Evolutionary conservation across 2,329 filamentous ascomycete genomes (phyloP).

Genomic region (Fusarium paranaense): DNA sequence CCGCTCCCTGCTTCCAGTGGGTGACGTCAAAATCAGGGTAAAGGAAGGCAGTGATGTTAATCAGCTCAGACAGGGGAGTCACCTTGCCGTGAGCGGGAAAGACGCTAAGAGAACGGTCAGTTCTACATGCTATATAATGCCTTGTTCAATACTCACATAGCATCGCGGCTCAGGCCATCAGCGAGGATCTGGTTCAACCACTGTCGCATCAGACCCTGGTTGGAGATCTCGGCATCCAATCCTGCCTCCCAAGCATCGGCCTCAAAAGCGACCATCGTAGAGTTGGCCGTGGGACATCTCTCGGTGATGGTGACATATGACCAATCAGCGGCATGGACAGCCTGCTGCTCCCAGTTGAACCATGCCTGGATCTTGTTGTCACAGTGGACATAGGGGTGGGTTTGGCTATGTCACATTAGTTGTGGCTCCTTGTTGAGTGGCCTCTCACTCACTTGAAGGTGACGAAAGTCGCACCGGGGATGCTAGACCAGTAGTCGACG

Average conservation of each 20-base stretch:
- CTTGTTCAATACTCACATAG: background rate
- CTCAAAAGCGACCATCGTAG: slow-evolving; percentile 4
- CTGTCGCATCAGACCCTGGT: slow-evolving; percentile 14
- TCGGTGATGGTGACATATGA: slow-evolving; percentile 3
- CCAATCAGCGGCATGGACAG: slow-evolving; percentile 9
- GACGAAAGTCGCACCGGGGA: background rate
- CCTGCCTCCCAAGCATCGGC: slow-evolving; percentile 16
- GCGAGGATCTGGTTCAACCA: slow-evolving; percentile 6
- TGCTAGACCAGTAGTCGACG: slow-evolving; percentile 13
- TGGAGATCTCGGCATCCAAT: background rate
- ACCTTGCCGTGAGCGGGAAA: slow-evolving; percentile 9
- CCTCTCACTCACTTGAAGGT: slow-evolving; percentile 7
- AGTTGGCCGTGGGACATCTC: slow-evolving; percentile 4
- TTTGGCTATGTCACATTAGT: background rate
- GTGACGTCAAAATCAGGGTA: slow-evolving; percentile 11
- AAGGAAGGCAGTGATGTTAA: slow-evolving; percentile 9
- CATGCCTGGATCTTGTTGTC: slow-evolving; percentile 13
- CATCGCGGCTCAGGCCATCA: slow-evolving; percentile 3
- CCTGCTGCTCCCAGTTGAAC: slow-evolving; percentile 17
- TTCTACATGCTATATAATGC: rapidly evolving
- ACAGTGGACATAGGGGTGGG: slow-evolving; percentile 9
- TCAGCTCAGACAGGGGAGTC: background rate
- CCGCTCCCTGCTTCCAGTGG: slow-evolving; percentile 2
- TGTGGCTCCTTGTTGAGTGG: background rate
- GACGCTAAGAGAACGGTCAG: background rate